A percentile compares a stretch with the other conserved stretches of the same genome.
Evolutionary conservation across 805 yeast genomes (phyloP).

Genomic region (Komagataella ulmi): DNA sequence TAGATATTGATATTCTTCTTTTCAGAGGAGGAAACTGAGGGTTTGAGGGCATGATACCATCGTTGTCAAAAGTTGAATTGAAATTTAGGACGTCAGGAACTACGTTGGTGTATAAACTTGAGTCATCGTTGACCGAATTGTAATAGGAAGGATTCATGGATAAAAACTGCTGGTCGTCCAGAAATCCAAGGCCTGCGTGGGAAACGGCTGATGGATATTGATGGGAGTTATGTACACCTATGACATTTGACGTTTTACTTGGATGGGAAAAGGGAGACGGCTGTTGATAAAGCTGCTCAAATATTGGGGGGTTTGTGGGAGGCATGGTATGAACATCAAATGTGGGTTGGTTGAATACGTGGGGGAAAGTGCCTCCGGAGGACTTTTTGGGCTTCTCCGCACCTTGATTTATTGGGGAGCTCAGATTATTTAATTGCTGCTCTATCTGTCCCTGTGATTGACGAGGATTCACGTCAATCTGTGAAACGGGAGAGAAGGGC

Average conservation of each 20-base stretch:
- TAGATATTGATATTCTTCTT: conserved; percentile 68
- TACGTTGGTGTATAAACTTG: background rate
- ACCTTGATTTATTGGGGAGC: background rate
- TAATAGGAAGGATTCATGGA: background rate
- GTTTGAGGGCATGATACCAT: background rate
- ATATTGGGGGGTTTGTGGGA: conserved; percentile 20
- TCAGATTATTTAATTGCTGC: background rate
- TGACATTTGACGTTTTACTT: background rate
- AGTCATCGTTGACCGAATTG: background rate
- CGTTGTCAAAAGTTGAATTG: background rate
- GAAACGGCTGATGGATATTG: background rate
- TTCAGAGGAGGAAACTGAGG: conserved; percentile 15
- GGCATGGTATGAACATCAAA: conserved; percentile 20
- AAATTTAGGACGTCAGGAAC: background rate
- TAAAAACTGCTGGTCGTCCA: background rate
- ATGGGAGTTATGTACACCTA: background rate
- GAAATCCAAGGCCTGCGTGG: background rate
- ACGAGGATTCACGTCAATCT: background rate
- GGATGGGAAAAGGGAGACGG: conserved; percentile 2
- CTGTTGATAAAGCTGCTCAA: conserved; percentile 11
- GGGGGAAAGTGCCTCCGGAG: background rate
- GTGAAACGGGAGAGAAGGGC: background rate
- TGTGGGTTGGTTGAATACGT: background rate
- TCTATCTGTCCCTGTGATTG: background rate
- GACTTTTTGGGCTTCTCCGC: background rate